Evolutionary conservation across 2,329 filamentous ascomycete species (phyloP).

Genomic region (Epichloe typhina): DNA sequence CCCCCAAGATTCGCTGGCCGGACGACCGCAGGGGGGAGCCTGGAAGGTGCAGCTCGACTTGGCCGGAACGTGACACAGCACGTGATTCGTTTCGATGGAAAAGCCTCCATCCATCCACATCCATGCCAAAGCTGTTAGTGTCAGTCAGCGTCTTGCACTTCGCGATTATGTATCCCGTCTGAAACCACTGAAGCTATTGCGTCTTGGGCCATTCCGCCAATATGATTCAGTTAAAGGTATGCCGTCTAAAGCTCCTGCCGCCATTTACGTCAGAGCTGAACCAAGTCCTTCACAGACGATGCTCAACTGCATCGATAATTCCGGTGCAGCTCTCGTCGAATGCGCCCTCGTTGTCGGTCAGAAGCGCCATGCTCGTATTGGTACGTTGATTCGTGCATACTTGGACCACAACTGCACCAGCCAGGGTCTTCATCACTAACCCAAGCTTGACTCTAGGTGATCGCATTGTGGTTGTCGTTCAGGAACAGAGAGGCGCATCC

Average conservation of each 20-base stretch:
- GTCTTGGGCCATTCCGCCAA: slow-evolving; percentile 21
- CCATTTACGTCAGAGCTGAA: background rate
- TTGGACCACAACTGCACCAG: background rate
- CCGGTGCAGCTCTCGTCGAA: slow-evolving; percentile 91
- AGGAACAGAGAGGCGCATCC: slow-evolving; percentile 79
- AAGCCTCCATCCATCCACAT: background rate
- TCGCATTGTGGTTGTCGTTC: slow-evolving; percentile 91
- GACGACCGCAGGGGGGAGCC: slow-evolving; percentile 13
- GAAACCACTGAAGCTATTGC: slow-evolving; percentile 6
- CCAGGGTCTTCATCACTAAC: background rate
- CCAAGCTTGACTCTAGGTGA: slow-evolving; percentile 50
- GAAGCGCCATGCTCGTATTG: slow-evolving; percentile 78
- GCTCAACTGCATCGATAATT: slow-evolving; percentile 99
- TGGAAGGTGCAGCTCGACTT: too few species aligned
- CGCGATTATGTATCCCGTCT: background rate
- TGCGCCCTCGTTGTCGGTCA: slow-evolving; percentile 87
- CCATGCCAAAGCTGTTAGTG: background rate
- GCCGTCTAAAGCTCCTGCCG: background rate
- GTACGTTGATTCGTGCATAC: slow-evolving; percentile 35
- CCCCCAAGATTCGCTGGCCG: slow-evolving; percentile 15
- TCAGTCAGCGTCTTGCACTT: background rate
- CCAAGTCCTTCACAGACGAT: slow-evolving; percentile 52
- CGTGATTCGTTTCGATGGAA: slow-evolving; percentile 1
- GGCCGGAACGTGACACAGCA: slow-evolving; percentile 1
- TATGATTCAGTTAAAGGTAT: slow-evolving; percentile 87